phyloP scores from a whole-genome alignment of 2,329 filamentous ascomycete species.

The Tolypocladium tropicale region DNA sequence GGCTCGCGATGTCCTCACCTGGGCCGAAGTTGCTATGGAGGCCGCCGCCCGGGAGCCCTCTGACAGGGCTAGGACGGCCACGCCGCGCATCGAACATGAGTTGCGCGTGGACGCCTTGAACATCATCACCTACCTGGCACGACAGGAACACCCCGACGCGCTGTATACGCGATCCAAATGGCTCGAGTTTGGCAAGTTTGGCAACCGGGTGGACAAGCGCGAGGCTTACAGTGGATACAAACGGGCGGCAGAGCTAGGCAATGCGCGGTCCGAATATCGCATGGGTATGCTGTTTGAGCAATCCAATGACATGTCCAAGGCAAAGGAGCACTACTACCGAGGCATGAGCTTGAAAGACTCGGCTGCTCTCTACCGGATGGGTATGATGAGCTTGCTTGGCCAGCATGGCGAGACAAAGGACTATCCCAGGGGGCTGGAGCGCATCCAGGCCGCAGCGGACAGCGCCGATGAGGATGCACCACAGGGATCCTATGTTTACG shows the following conservation, averaged over 20 bases:
- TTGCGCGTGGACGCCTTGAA: constrained; percentile 81
- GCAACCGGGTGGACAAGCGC: constrained; percentile 80
- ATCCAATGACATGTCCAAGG: constrained; percentile 84
- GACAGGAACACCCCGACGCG: constrained; percentile 86
- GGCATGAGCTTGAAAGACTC: constrained; percentile 77
- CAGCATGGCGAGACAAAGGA: constrained; percentile 88
- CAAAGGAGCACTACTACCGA: constrained; percentile 78
- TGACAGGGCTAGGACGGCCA: constrained; percentile 52
- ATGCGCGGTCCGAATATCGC: constrained; percentile 82
- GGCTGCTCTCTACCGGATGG: constrained; percentile 74
- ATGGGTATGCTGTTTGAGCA: constrained; percentile 98
- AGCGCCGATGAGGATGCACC: constrained; percentile 92
- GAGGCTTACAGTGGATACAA: constrained; percentile 86
- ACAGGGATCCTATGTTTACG: constrained; percentile 89
- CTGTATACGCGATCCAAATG: constrained; percentile 93
- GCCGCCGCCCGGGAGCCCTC: constrained; percentile 56
- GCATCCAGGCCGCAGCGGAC: constrained; percentile 75
- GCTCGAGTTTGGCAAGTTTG: constrained; percentile 97
- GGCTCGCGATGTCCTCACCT: constrained; percentile 86
- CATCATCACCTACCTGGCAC: constrained; percentile 80
- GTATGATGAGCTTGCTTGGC: constrained; percentile 94
- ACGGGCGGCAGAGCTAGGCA: constrained; percentile 75
- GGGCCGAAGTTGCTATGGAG: constrained; percentile 75
- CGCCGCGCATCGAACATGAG: constrained; percentile 81
- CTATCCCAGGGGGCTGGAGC: constrained; percentile 63